Evolutionary conservation across 805 yeast species (phyloP), one percentile per base, ranked within the genome.

Genomic region (Kockiozyma suomiensis): DNA sequence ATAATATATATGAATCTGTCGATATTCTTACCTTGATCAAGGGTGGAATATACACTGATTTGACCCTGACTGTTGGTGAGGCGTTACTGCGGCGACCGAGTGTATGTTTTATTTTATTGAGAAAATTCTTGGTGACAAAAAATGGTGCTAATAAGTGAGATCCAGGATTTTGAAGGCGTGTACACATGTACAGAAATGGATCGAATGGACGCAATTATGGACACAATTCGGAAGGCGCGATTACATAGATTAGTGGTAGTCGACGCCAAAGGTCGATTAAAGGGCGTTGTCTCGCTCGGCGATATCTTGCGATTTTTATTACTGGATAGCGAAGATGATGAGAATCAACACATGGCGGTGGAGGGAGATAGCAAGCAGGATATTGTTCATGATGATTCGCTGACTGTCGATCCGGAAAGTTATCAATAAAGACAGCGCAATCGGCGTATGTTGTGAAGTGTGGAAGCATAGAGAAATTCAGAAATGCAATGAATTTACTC

Each of bases 1-100:
- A 90, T 65, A 94, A 94, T 70, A 96, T 93, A 43, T 94, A 92
- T 73, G 99, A 94, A 76, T 96, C 97, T 0, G 96, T 90, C 35
- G 99, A 94, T 75, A 96, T 94, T 2, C 78, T 94, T 67, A 89
- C 97, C 0, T 78, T 94, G 67, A 90, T 94, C 60, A 93, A 92
- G 74, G 97, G 97, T 41, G 97, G 97, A 3, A 85, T 91, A 71
- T 91, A 93, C 70, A 87, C 91, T 38, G 98, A 94, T 74, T 78
- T 93, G 62, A 87, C 91, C 41, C 78, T 94, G 67, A 86, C 93
- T 59, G 97, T 94, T 3, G 99, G 99, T 2, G 97, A 94, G 74
- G 98, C 98, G 0, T 78, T 94, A 54, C 84, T 94, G 85, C 85
- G 96, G 74, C 80, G 97, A 71, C 86, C 96, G 3, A 97, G 92